A percentile compares a stretch with the other conserved stretches of the same genome.
These are phyloP conservation scores for Kandelia obovata DNA, from an alignment of 345 rosid genomes.

Conservation along the genomic window DNA sequence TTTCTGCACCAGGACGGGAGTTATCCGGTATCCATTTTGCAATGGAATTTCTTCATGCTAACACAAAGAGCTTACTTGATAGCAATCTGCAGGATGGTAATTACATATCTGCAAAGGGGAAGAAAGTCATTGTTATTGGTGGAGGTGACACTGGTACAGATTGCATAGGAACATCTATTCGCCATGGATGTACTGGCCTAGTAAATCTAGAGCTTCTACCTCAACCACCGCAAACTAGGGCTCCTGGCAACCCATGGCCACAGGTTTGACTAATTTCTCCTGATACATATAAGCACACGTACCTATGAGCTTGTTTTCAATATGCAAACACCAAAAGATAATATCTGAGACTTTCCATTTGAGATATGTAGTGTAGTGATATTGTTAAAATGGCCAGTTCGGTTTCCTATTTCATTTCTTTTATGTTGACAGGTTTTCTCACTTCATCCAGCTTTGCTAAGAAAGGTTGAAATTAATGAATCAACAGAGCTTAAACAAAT, in stretches of 20 bases:
- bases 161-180: slow-evolving; percentile 94
- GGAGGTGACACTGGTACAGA: slow-evolving; percentile 99
- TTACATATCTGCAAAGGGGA: slow-evolving; percentile 85
- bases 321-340: not conserved
- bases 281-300: not conserved
- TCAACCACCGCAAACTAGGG: slow-evolving; percentile 79
- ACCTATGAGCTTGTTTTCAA: not conserved
- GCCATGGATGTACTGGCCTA: slow-evolving; percentile 79
- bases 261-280: slow-evolving; percentile 48
- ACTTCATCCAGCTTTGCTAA: too few relatives aligned
- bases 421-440: too few relatives aligned
- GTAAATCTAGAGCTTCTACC: slow-evolving; percentile 93
- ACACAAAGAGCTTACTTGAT: slow-evolving; percentile 95
- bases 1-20: slow-evolving; percentile 88
- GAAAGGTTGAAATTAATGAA: too few relatives aligned
- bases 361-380: too few relatives aligned
- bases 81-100: slow-evolving; percentile 74
- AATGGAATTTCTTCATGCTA: slow-evolving; percentile 94
- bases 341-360: not conserved
- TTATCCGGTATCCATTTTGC: slow-evolving; percentile 89
- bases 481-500: not conserved
- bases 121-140: slow-evolving; percentile 93
- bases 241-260: slow-evolving; percentile 99
- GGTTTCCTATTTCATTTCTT: too few relatives aligned
- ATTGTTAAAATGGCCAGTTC: too few relatives aligned